Base-by-base conservation (phyloP, 164 flowering plant species). In the Amborella trichopoda region DNA sequence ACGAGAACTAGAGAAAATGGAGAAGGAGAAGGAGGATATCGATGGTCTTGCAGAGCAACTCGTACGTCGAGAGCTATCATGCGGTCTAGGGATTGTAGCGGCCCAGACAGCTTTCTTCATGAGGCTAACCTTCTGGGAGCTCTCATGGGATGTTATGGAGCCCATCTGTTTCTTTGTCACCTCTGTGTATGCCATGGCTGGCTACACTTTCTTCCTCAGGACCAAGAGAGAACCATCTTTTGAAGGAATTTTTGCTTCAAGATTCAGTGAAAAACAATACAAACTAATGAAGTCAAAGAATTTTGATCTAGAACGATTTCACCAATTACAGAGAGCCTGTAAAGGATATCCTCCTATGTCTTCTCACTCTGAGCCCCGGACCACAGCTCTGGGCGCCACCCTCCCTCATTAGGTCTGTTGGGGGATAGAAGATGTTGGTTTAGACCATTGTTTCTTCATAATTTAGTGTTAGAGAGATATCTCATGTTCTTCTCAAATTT, bases 81-180 rank as follows among this genome's bases (percentile, higher is more conserved):
- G 50, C 32, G 83, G 88, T 34, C 64, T 80, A 49, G 77, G 76
- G 8, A 51, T 65, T 24, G 40, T 75, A 3, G 52, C 60, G 6
- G 46, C 55, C 14, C 81, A 80, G 36, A 75, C 83, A 10, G 58
- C 54, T 17, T 77, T 58, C 21, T 77, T 80, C 63, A 64, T 73
- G 71, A 71, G 83, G 62, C 71, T 80, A 2, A 80, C 83, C 0
- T 80, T 80, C 45, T 77, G 81, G 83, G 88, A 80, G 23, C 63
- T 77, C 6, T 62, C 71, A 2, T 80, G 83, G 81, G 83, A 77
- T 37, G 81, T 80, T 17, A 80, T 80, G 81, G 88, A 77, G 64
- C 88, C 88, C 27, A 66, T 80, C 30, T 71, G 81, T 58, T 77
- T 71, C 61, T 77, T 55, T 38, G 72, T 69, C 12, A 73, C 83